A percentile compares a stretch with the other conserved stretches of the same genome.
phyloP scores from a whole-genome alignment of 2,329 filamentous ascomycete genomes.

The Arthrobotrys pseudoclavata region DNA sequence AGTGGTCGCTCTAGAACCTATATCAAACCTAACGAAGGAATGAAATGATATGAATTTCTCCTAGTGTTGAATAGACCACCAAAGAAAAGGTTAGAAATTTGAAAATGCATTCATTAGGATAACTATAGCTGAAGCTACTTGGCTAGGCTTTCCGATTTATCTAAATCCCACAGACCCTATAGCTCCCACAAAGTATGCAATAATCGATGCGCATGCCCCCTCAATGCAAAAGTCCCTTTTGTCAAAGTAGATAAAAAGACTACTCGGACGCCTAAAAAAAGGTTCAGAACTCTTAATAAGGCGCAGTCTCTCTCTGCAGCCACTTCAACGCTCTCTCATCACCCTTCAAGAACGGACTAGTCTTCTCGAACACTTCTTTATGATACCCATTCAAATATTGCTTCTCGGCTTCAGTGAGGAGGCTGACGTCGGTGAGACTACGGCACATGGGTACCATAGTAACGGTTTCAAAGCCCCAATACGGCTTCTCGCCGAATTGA shows the following conservation, averaged over 20 bases:
- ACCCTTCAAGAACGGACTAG: constrained; percentile 79
- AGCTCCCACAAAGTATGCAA: too few relatives aligned
- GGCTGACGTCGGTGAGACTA: constrained; percentile 81
- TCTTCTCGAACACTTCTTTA: constrained; percentile 83
- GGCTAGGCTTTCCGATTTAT: too few relatives aligned
- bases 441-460: constrained; percentile 96
- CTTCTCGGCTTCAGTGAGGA: constrained; percentile 82
- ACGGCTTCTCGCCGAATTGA: constrained; percentile 93
- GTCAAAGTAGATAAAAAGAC: not conserved
- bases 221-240: too few relatives aligned
- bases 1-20: not conserved
- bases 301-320: constrained; percentile 87
- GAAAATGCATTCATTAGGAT: too few relatives aligned
- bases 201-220: too few relatives aligned
- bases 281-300: constrained; percentile 63
- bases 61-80: too few relatives aligned
- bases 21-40: not conserved
- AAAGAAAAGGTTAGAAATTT: too few relatives aligned
- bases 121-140: too few relatives aligned
- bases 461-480: constrained; percentile 94
- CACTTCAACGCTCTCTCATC: constrained; percentile 81
- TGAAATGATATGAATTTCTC: not conserved
- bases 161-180: too few relatives aligned
- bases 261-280: too few relatives aligned
- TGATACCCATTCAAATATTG: constrained; percentile 91